Conservation (phyloP, 2,329 filamentous ascomycete genomes). For the Leptographium wingfieldii region DNA sequence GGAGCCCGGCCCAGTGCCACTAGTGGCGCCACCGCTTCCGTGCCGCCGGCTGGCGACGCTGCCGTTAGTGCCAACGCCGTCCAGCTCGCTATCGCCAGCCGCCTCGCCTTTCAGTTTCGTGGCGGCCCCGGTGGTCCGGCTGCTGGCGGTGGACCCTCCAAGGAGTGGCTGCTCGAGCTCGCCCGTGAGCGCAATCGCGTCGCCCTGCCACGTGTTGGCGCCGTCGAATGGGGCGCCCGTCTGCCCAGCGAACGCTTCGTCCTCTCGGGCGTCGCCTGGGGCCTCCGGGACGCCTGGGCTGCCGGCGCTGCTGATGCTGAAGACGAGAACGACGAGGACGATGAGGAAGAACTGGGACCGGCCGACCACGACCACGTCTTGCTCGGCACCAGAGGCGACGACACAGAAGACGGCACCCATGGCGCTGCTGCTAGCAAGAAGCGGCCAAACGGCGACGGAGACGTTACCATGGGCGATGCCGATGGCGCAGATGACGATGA, state of each 20-base stretch:
- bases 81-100: conserved; percentile 57
- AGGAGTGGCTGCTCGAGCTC: conserved; percentile 68
- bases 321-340: conserved; percentile 18
- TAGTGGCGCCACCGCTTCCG: conserved; percentile 33
- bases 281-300: conserved; percentile 45
- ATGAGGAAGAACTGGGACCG: conserved; percentile 2
- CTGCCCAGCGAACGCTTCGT: conserved; percentile 58
- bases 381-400: conserved; percentile 22
- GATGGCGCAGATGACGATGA: conserved; percentile 41
- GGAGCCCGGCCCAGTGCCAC: conserved; percentile 37
- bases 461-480: conserved; percentile 27
- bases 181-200: conserved; percentile 58
- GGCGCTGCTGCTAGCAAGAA: not conserved
- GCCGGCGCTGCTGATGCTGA: conserved; percentile 28
- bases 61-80: conserved; percentile 54
- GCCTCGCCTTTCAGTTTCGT: conserved; percentile 58
- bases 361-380: conserved; percentile 18
- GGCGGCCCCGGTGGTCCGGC: conserved; percentile 34
- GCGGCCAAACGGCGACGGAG: conserved; percentile 22
- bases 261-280: conserved; percentile 53
- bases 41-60: conserved; percentile 35
- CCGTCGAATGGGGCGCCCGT: conserved; percentile 55
- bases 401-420: conserved; percentile 31
- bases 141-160: conserved; percentile 40
- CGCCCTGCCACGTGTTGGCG: conserved; percentile 47